These are phyloP conservation scores for Candida xyloterini DNA, from an alignment of 805 yeast species.

Conservation along the genomic window DNA sequence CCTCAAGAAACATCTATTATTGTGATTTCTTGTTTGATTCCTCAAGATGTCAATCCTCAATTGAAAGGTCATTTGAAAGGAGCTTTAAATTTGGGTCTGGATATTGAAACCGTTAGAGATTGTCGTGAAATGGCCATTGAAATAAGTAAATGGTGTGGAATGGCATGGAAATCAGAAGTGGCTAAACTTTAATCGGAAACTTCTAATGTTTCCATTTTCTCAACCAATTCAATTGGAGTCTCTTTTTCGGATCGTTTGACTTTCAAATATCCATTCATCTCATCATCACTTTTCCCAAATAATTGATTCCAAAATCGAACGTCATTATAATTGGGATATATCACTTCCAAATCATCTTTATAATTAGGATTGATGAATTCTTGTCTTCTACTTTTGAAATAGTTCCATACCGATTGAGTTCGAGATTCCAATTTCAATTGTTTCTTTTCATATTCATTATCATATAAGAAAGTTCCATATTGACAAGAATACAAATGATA, in stretches of 20 bases:
- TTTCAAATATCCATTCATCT: conserved; percentile 44
- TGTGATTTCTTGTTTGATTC: conserved; percentile 75
- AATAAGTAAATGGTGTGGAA: conserved; percentile 72
- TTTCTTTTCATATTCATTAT: conserved; percentile 64
- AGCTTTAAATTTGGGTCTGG: conserved; percentile 75
- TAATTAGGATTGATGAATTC: conserved; percentile 65
- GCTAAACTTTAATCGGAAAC: conserved; percentile 43
- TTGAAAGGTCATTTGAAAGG: conserved; percentile 88
- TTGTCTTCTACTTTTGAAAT: conserved; percentile 68
- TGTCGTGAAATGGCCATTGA: conserved; percentile 61
- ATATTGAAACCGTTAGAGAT: conserved; percentile 57
- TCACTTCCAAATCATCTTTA: conserved; percentile 38
- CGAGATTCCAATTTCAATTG: conserved; percentile 39
- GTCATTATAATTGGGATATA: conserved; percentile 59
- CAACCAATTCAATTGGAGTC: neutral
- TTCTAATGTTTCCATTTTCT: conserved; percentile 3
- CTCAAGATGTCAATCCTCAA: conserved; percentile 93
- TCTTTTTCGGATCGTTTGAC: conserved; percentile 1
- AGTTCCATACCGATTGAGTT: conserved; percentile 90
- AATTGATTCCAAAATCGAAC: conserved; percentile 89
- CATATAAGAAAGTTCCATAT: conserved; percentile 84
- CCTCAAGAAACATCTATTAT: conserved; percentile 74
- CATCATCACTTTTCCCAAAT: conserved; percentile 72
- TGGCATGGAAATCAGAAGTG: conserved; percentile 54
- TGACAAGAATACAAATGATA: conserved; percentile 93